Evolutionary conservation across 2,329 filamentous ascomycete genomes (phyloP).

Genomic region (Waltergamsia citrina): DNA sequence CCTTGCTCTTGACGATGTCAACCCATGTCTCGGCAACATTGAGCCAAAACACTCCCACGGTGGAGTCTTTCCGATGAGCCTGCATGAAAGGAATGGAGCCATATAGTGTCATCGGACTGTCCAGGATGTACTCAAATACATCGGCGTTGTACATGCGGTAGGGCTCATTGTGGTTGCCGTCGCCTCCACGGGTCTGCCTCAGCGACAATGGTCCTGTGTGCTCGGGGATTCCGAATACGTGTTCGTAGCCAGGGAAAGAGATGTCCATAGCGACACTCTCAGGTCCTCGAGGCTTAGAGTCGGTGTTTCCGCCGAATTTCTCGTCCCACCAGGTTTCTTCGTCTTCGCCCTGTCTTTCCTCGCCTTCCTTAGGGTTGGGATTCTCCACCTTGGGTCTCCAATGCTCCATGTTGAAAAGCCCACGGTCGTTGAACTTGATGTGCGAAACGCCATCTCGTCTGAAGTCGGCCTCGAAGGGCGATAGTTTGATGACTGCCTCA

Average conservation of each 20-base stretch:
- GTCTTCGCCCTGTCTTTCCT: slow-evolving; percentile 47
- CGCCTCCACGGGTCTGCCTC: slow-evolving; percentile 81
- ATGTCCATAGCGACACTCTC: slow-evolving; percentile 90
- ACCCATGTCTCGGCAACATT: slow-evolving; percentile 97
- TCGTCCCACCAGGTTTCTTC: slow-evolving; percentile 98
- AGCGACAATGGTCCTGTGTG: slow-evolving; percentile 83
- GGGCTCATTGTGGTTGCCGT: slow-evolving; percentile 77
- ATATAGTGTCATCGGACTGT: slow-evolving; percentile 97
- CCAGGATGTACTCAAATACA: slow-evolving; percentile 94
- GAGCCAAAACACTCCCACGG: slow-evolving; percentile 94
- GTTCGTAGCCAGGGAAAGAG: slow-evolving; percentile 80
- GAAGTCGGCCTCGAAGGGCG: slow-evolving; percentile 81
- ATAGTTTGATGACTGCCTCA: slow-evolving; percentile 74
- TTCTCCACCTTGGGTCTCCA: slow-evolving; percentile 82
- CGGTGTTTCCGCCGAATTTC: slow-evolving; percentile 87
- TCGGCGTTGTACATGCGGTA: slow-evolving; percentile 95
- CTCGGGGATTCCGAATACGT: slow-evolving; percentile 91
- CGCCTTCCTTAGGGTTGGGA: slow-evolving; percentile 44
- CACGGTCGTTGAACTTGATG: slow-evolving; percentile 82
- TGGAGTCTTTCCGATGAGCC: slow-evolving; percentile 86
- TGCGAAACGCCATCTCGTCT: slow-evolving; percentile 73
- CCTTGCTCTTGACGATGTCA: slow-evolving; percentile 77
- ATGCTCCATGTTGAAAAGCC: slow-evolving; percentile 86
- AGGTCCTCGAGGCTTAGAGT: slow-evolving; percentile 88
- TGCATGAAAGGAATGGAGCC: slow-evolving; percentile 98